Evolutionary conservation across 1,284 basidiomycete species (phyloP).

Genomic region (Trichosporon asahii): DNA sequence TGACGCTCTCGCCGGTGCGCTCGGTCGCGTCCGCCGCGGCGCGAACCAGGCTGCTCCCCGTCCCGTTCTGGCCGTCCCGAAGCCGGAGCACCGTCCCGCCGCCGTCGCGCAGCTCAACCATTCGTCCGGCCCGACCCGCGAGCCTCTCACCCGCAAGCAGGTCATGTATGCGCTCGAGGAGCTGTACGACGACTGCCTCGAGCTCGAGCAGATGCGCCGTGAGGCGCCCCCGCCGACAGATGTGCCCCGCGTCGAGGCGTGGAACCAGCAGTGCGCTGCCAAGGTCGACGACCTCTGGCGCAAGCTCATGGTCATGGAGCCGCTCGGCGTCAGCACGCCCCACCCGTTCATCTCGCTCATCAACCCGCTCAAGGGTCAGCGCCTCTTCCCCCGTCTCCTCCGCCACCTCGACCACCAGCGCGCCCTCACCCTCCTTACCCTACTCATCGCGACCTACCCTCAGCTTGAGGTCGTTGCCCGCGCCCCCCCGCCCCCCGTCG

Average conservation of each 20-base stretch:
- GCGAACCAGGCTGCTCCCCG: slow-evolving; percentile 71
- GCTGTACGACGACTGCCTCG: slow-evolving; percentile 79
- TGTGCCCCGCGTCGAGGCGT: slow-evolving; percentile 61
- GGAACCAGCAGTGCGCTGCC: slow-evolving; percentile 60
- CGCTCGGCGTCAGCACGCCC: slow-evolving; percentile 85
- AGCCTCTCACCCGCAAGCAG: slow-evolving; percentile 72
- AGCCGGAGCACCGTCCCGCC: slow-evolving; percentile 29
- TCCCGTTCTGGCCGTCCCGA: slow-evolving; percentile 81
- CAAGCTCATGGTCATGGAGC: slow-evolving; percentile 78
- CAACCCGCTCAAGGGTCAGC: slow-evolving; percentile 86
- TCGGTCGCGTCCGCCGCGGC: slow-evolving; percentile 75
- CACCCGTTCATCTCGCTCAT: slow-evolving; percentile 96
- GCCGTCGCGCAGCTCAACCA: slow-evolving; percentile 51
- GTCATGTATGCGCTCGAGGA: slow-evolving; percentile 76
- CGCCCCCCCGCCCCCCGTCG: slow-evolving; percentile 60
- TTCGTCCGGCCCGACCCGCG: slow-evolving; percentile 54
- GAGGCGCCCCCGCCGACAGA: slow-evolving; percentile 62
- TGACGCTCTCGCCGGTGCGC: slow-evolving; percentile 77
- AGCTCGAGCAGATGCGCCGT: slow-evolving; percentile 79
- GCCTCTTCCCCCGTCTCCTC: slow-evolving; percentile 80
- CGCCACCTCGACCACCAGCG: slow-evolving; percentile 78
- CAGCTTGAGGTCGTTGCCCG: slow-evolving; percentile 85
- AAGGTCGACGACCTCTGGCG: slow-evolving; percentile 74
- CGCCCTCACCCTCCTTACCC: slow-evolving; percentile 80
- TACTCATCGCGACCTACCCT: slow-evolving; percentile 88